Conservation (phyloP, 306 rosid species). For the Delonix regia region DNA sequence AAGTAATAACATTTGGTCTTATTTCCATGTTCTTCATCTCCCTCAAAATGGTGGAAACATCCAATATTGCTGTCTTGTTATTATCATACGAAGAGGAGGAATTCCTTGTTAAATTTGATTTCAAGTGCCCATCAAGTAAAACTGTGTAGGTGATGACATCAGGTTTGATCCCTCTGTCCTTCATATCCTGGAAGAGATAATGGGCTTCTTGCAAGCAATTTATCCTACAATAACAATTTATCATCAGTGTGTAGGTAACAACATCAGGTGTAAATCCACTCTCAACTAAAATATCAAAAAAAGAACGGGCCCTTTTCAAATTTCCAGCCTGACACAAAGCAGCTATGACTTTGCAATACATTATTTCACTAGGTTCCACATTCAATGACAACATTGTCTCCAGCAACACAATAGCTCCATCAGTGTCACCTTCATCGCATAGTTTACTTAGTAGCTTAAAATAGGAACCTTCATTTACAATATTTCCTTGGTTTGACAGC, state of each 20-base stretch:
- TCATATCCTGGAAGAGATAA: slow-evolving; percentile 72
- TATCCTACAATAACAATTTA: slow-evolving; percentile 64
- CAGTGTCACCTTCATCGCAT: slow-evolving; percentile 48
- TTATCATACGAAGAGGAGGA: slow-evolving; percentile 6
- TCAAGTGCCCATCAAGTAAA: slow-evolving; percentile 61
- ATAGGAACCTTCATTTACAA: slow-evolving; percentile 44
- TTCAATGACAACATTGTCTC: slow-evolving; percentile 50
- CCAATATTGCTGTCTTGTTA: slow-evolving; percentile 23
- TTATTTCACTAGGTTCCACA: slow-evolving; percentile 52
- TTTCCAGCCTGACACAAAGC: slow-evolving; percentile 61
- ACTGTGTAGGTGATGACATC: slow-evolving; percentile 74
- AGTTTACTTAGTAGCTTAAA: slow-evolving; percentile 59
- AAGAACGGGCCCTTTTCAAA: slow-evolving; percentile 49
- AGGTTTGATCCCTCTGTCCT: slow-evolving; percentile 66
- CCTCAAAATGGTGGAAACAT: slow-evolving; percentile 50
- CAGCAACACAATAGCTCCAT: slow-evolving; percentile 48
- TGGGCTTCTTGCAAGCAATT: slow-evolving; percentile 62
- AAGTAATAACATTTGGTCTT: slow-evolving; percentile 65
- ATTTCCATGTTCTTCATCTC: slow-evolving; percentile 66
- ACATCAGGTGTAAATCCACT: slow-evolving; percentile 62
- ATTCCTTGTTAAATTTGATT: slow-evolving; percentile 36
- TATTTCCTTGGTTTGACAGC: slow-evolving; percentile 52
- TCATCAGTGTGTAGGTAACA: slow-evolving; percentile 75
- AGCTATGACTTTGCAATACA: slow-evolving; percentile 62
- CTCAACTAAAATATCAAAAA: slow-evolving; percentile 51